Evolutionary conservation across 495 filamentous ascomycete genomes (phyloP), one percentile per base, ranked within the genome.

Genomic region (Podospora pseudocomata): DNA sequence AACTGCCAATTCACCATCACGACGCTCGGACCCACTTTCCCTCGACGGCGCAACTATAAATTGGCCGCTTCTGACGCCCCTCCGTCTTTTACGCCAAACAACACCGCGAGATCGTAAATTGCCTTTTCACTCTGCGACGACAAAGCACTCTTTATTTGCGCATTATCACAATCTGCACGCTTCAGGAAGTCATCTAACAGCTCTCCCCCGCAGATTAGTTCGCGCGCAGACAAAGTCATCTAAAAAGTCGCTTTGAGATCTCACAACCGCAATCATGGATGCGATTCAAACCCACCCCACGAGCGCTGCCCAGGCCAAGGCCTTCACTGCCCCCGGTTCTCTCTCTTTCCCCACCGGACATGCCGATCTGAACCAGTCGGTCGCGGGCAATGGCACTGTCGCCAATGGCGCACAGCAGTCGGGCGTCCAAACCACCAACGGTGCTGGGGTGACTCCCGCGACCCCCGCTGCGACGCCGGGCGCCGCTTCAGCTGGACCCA

Each of bases 381-480:
- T 72, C 80, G 79, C 69, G 71, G 83, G 75, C 65, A 82, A 84
- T 70, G 77, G 77, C 73, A 73, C 77, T 63, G 72, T 73, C 63
- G 73, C 79, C 76, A 87, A 87, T 75, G 87, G 79, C 44, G 73
- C 82, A 74, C 84, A 82, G 77, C 87, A 87, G 82, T 85, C 84
- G 73, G 86, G 84, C 82, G 84, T 76, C 75, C 81, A 81, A 72
- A 75, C 78, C 66, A 73, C 79, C 30, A 86, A 83, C 74, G 91
- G 86, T 84, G 91, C 89, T 80, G 92, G 92, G 86, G 91, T 96
- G 85, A 93, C 89, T 83, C 93, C 94, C 84, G 92, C 93, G 65
- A 97, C 95, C 79, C 94, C 94, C 69, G 94, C 93, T 84, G 92
- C 95, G 70, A 97, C 94, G 60, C 94, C 94, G 76, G 91, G 88